These are phyloP conservation scores for Chlorella sorokiniana DNA, from an alignment of 139 green algal genomes.

Conservation along the genomic window DNA sequence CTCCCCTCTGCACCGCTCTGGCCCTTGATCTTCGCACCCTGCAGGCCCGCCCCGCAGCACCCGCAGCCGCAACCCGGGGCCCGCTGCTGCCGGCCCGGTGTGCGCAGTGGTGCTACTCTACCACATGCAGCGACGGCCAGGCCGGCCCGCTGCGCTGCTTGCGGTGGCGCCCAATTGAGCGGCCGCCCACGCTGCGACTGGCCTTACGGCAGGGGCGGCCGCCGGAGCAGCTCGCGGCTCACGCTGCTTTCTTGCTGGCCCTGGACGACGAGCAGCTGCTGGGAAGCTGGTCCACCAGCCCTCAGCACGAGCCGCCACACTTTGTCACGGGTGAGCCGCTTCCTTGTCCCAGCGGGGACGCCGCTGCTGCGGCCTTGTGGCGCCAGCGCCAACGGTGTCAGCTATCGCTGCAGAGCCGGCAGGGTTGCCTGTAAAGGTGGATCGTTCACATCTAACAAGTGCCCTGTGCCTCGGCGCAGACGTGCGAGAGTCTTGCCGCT, in stretches of 20 bases:
- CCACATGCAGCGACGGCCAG: neutral
- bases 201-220: neutral
- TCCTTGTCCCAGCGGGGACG: neutral
- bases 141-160: neutral
- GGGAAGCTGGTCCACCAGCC: constrained; percentile 9
- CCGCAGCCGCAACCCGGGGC: neutral
- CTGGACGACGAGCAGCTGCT: constrained; percentile 13
- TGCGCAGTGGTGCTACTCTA: constrained; percentile 4
- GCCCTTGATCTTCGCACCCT: constrained; percentile 1
- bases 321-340: neutral
- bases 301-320: constrained; percentile 21
- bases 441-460: neutral
- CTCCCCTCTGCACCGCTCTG: neutral
- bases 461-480: neutral
- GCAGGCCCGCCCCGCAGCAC: neutral
- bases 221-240: neutral
- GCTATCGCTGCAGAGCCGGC: too few relatives aligned
- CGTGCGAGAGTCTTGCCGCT: neutral
- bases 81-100: constrained; percentile 1
- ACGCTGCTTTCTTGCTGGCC: neutral
- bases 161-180: neutral
- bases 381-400: too few relatives aligned
- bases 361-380: neutral
- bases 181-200: neutral
- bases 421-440: too few relatives aligned